Evolutionary conservation across 2,329 filamentous ascomycete genomes (phyloP), one percentile per base, ranked within the genome.

Genomic region (Penicillium capsulatum): DNA sequence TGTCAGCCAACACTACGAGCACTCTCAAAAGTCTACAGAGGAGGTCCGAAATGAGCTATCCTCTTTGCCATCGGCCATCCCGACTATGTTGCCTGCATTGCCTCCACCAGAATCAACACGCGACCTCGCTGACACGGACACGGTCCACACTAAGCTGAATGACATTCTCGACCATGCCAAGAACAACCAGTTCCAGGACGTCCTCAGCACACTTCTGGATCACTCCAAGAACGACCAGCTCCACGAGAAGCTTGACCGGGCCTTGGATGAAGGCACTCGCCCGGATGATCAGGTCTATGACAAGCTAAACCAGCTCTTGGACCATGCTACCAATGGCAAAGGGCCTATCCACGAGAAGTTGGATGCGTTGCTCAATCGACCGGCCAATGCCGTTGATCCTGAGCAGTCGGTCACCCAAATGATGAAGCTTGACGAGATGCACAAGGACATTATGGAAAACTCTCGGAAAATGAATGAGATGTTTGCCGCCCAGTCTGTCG

Each of bases 1-100:
- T 16, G 86, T 95, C 38, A 84, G 81, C 16, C 80, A 94, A 59
- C 90, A 97, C 61, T 95, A 85, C 56, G 88, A 94, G 53, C 86
- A 94, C 59, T 85, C 88, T 10, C 88, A 90, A 64, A 75, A 77
- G 31, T 76, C 82, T 0, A 69, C 73, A 1, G 72, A 81, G 38
- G 79, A 84, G 38, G 68, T 80, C 38, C 80, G 78, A 57, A 73
- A 75, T 8, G 74, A 73, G 38, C 61, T 72, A n/a, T 69, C 71
- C 17, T 64, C 70, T 9, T 65, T 75, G 34, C 69, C 73, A 20
- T 56, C 64, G 19, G 58, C 74, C 1, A 76, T 83, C 47, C 73
- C 74, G n/a, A 69, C 74, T 17, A 69, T 81, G 39, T 69, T 83
- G 2, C 75, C 76, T 41, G 68, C 73, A 19, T 53, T 71, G 26